Percentiles rank a stretch among this genome's conserved stretches.
Conservation (phyloP, 495 filamentous ascomycete genomes). For the Penicillium fimorum region DNA sequence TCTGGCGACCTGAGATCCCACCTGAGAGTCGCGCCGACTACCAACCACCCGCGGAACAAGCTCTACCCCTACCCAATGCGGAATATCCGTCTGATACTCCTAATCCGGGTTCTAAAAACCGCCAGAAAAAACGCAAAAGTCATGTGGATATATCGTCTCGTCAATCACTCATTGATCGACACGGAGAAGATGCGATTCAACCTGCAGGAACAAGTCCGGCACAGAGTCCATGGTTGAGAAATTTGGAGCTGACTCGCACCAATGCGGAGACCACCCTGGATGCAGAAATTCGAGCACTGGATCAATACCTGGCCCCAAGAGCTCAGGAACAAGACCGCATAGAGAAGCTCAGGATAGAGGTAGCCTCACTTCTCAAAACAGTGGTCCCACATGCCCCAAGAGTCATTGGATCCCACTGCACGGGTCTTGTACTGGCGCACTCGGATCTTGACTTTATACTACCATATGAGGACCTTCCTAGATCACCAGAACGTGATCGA, state of each 20-base stretch:
- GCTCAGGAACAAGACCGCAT: constrained; percentile 31
- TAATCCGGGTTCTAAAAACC: constrained; percentile 7
- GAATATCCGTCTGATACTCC: constrained; percentile 5
- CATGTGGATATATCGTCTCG: background rate
- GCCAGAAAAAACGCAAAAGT: constrained; percentile 8
- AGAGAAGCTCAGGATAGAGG: constrained; percentile 26
- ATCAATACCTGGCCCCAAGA: constrained; percentile 41
- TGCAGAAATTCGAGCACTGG: constrained; percentile 48
- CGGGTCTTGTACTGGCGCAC: constrained; percentile 49
- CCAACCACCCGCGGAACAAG: constrained; percentile 12
- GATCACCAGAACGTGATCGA: constrained; percentile 21
- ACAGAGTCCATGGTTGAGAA: constrained; percentile 36
- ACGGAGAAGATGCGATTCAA: constrained; percentile 18
- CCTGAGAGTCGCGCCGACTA: constrained; percentile 23
- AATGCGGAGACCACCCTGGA: constrained; percentile 30
- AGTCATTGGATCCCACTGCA: constrained; percentile 52
- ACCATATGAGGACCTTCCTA: constrained; percentile 24
- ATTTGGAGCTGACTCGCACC: constrained; percentile 9
- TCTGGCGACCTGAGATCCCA: constrained; percentile 27
- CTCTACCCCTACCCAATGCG: background rate
- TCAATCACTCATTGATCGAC: background rate
- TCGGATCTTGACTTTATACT: constrained; percentile 53
- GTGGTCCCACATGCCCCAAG: constrained; percentile 31
- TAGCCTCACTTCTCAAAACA: constrained; percentile 23
- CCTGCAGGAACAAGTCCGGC: constrained; percentile 10